Percentiles rank a stretch among this genome's conserved stretches.
Conservation (phyloP, 2,329 filamentous ascomycete species). For the Fusarium nematophilum region DNA sequence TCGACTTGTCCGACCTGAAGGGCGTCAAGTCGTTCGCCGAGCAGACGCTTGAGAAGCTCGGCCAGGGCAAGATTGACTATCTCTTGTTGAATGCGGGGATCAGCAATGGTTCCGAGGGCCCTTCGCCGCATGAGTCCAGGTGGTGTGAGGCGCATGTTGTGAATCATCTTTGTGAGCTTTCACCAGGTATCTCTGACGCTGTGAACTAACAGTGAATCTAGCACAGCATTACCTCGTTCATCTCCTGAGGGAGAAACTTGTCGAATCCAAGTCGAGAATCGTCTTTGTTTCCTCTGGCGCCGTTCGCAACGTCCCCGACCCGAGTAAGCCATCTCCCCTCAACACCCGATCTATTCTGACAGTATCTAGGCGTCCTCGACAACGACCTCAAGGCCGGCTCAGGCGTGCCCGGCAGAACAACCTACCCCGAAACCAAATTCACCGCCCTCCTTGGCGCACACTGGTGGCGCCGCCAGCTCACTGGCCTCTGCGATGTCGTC, state of each 20-base stretch:
- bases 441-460: constrained; percentile 62
- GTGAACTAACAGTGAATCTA: constrained; percentile 39
- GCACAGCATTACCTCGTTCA: constrained; percentile 66
- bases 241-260: constrained; percentile 60
- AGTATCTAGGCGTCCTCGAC: constrained; percentile 49
- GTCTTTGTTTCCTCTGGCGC: constrained; percentile 64
- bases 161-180: constrained; percentile 62
- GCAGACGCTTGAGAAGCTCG: constrained; percentile 55
- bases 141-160: constrained; percentile 64
- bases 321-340: constrained; percentile 41
- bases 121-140: constrained; percentile 54
- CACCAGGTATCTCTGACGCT: neutral
- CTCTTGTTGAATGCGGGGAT: constrained; percentile 62
- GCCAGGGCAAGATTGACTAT: constrained; percentile 57
- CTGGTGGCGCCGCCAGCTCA: constrained; percentile 67
- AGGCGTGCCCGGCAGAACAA: constrained; percentile 39
- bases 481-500: constrained; percentile 56
- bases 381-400: constrained; percentile 54
- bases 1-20: constrained; percentile 60
- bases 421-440: constrained; percentile 62
- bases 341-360: constrained; percentile 3
- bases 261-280: constrained; percentile 58
- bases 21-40: constrained; percentile 60
- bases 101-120: constrained; percentile 49
- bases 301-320: constrained; percentile 54